A percentile compares a stretch with the other conserved stretches of the same genome.
Conservation (phyloP, 1,139 yeast species). For the Taphrina pruni region DNA sequence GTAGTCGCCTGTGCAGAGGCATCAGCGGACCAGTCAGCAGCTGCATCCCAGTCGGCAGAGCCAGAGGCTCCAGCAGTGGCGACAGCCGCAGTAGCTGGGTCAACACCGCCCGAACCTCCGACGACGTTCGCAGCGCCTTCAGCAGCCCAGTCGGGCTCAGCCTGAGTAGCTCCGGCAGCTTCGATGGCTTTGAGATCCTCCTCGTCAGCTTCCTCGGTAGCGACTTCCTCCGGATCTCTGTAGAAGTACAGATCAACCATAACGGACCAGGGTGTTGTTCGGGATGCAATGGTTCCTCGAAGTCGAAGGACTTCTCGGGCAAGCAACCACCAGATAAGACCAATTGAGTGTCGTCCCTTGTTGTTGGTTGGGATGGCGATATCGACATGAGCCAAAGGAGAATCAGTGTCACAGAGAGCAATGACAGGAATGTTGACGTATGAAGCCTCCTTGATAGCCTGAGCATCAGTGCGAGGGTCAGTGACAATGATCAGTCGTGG, state of each 20-base stretch:
- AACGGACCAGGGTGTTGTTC: conserved; percentile 97
- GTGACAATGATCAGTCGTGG: conserved; percentile 99
- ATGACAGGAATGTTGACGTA: conserved; percentile 99
- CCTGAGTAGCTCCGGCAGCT: conserved; percentile 65
- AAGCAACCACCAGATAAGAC: conserved; percentile 99
- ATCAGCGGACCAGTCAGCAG: conserved; percentile 51
- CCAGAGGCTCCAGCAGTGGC: conserved; percentile 61
- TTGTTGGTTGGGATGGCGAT: conserved; percentile 99
- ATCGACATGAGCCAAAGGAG: conserved; percentile 98
- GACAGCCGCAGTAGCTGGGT: conserved; percentile 88
- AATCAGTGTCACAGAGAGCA: conserved; percentile 98
- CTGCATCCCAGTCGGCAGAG: conserved; percentile 96
- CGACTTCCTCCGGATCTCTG: conserved; percentile 99
- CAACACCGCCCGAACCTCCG: conserved; percentile 65
- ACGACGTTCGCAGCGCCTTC: conserved; percentile 60
- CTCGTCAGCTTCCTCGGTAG: conserved; percentile 66
- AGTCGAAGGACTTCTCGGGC: conserved; percentile 99
- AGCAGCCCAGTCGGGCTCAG: conserved; percentile 57
- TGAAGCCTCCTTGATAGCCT: conserved; percentile 99
- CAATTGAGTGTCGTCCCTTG: conserved; percentile 99
- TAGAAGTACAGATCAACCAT: conserved; percentile 99
- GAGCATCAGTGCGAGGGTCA: conserved; percentile 99
- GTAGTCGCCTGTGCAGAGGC: conserved; percentile 35
- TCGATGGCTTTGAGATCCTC: conserved; percentile 66
- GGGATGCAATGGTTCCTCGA: conserved; percentile 97